phyloP scores from a whole-genome alignment of 2,329 filamentous ascomycete genomes.

The Paraconiothyrium sp. region DNA sequence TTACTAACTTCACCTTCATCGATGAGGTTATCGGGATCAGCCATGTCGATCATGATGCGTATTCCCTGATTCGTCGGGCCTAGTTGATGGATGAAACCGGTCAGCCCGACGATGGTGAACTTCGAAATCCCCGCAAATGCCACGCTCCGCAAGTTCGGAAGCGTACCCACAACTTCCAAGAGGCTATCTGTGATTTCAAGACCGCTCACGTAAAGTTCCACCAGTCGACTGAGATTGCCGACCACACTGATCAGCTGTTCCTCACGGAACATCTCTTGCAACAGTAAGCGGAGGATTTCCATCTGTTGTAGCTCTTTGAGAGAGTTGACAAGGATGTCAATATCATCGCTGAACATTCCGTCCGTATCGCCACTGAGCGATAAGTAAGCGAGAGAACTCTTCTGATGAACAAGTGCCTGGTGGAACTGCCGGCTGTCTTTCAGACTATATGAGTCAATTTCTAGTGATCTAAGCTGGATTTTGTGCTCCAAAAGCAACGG shows the following conservation, averaged over 20 bases:
- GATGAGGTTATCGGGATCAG: constrained; percentile 54
- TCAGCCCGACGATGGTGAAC: constrained; percentile 64
- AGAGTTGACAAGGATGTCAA: constrained; percentile 60
- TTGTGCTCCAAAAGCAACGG: constrained; percentile 59
- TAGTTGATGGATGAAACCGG: constrained; percentile 55
- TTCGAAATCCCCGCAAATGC: constrained; percentile 64
- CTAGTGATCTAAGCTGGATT: constrained; percentile 59
- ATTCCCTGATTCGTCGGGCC: constrained; percentile 55
- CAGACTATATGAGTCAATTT: constrained; percentile 60
- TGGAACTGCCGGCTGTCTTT: constrained; percentile 64
- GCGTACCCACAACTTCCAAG: constrained; percentile 54
- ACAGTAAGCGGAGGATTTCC: constrained; percentile 61
- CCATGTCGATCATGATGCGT: constrained; percentile 55
- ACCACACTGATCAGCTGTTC: constrained; percentile 62
- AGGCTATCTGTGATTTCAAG: constrained; percentile 62
- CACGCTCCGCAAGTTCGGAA: constrained; percentile 62
- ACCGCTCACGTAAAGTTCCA: constrained; percentile 67
- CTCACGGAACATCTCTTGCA: constrained; percentile 62
- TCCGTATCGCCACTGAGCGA: constrained; percentile 60
- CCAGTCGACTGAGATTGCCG: constrained; percentile 57
- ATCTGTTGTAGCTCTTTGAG: constrained; percentile 63
- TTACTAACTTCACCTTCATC: constrained; percentile 50
- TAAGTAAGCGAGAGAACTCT: constrained; percentile 58
- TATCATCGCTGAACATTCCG: constrained; percentile 56
- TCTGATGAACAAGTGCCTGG: constrained; percentile 62